Evolutionary conservation across 352 stramenopile genomes (phyloP), one percentile per base, ranked within the genome.

Genomic region (Phytopythium montanum): DNA sequence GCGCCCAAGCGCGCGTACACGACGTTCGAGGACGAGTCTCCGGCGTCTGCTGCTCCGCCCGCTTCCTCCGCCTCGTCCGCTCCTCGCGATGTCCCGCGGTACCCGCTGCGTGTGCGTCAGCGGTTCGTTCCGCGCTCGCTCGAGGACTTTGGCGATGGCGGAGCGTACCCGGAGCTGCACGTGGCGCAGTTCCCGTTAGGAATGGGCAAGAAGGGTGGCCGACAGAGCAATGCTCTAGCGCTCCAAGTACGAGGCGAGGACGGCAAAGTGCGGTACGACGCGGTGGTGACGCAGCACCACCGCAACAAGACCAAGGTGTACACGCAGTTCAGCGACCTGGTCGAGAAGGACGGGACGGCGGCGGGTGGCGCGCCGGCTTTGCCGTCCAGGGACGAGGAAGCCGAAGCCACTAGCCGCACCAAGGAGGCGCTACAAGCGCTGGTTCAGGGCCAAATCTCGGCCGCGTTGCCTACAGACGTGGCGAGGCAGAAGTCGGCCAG

Each of bases 101-200:
- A 95, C 51, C 83, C 85, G 8, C 66, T 69, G 3, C 85, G 85
- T 33, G 62, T 87, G 0, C 51, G 53, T 29, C 60, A 72, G 18
- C 73, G 83, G 58, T 95, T 93, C 60, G 64, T 92, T 1, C 85
- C 85, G 38, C 83, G 83, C 13, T 70, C 68, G 23, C 54, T 61
- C 23, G 73, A 74, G 28, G 97, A 99, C 73, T 99, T 99, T 79
- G 96, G 95, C 38, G 97, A 99, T 73, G 97, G 97, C 45, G 98
- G 97, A 41, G 97, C 97, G 51, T 99, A 96, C 70, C 98, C 97
- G 0, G 97, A 99, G 86, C 97, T 99, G 60, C 97, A 99, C 72
- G 76, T 99, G 29, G 94, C 96, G 60, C 96, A 99, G 76, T 99
- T 98, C 69, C 97, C 97, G 10, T 71, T 98, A 2, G 85, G 93